Percentiles rank a stretch among this genome's conserved stretches.
Conservation (phyloP, 257 asterid species). For the Nicotiana otophora region DNA sequence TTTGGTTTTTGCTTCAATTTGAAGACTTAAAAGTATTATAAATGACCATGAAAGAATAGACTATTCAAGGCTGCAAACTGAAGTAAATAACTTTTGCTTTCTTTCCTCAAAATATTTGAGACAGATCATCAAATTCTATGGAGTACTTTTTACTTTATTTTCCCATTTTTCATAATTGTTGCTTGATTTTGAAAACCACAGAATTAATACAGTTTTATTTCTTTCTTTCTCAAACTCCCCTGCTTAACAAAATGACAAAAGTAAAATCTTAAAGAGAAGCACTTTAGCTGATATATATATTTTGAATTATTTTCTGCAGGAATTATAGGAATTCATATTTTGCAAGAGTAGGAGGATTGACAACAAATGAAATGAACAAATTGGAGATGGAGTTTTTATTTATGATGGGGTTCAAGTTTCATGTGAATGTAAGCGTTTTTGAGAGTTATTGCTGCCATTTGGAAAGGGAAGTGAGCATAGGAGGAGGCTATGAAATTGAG, state of each 20-base stretch:
- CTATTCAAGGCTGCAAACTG: neutral
- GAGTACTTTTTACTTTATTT: neutral
- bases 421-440: constrained; percentile 83
- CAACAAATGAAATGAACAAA: constrained; percentile 51
- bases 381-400: constrained; percentile 70
- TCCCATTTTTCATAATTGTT: neutral
- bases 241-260: no score
- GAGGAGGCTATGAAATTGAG: constrained; percentile 94
- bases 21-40: neutral
- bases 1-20: neutral
- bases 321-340: constrained; percentile 85
- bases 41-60: neutral
- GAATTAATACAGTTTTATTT: neutral
- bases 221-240: neutral
- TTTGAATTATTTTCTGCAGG: constrained; percentile 40
- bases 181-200: neutral
- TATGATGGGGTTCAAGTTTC: constrained; percentile 78
- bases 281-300: neutral
- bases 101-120: neutral
- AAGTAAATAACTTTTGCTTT: neutral
- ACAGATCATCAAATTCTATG: neutral
- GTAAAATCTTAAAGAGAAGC: neutral
- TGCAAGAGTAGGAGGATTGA: constrained; percentile 86
- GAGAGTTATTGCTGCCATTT: constrained; percentile 91
- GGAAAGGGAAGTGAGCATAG: constrained; percentile 90